phyloP scores from a whole-genome alignment of 108 stramenopile genomes.

The Asterionellopsis glacialis region DNA sequence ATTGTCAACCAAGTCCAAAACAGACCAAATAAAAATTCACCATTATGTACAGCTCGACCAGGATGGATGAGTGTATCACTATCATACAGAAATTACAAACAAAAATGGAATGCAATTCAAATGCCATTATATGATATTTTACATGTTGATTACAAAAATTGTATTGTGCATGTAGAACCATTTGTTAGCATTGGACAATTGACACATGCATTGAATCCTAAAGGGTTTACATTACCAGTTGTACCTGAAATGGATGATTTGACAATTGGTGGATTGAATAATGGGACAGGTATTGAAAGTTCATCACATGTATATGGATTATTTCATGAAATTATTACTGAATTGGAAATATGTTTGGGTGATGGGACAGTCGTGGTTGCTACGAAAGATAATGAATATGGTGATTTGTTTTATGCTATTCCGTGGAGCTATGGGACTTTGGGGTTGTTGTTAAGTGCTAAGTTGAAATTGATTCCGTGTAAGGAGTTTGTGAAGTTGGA shows the following conservation, averaged over 20 bases:
- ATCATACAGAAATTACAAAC: constrained; percentile 24
- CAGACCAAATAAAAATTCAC: too few species aligned
- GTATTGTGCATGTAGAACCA: constrained; percentile 31
- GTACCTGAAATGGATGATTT: constrained; percentile 59
- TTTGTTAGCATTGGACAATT: constrained; percentile 34
- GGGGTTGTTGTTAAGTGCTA: constrained; percentile 46
- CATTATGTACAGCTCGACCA: too few species aligned
- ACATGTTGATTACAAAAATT: constrained; percentile 18
- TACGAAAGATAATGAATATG: constrained; percentile 35
- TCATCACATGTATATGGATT: constrained; percentile 48
- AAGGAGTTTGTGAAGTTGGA: constrained; percentile 44
- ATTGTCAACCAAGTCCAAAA: too few species aligned
- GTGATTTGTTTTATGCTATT: constrained; percentile 56
- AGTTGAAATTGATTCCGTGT: constrained; percentile 37
- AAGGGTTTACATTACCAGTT: constrained; percentile 39
- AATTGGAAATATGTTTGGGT: constrained; percentile 38
- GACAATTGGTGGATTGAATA: constrained; percentile 55
- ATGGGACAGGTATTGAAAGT: constrained; percentile 55
- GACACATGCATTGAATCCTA: constrained; percentile 26
- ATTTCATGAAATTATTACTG: constrained; percentile 45
- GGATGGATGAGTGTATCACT: too few species aligned
- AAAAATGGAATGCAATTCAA: constrained; percentile 29
- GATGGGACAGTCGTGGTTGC: constrained; percentile 34
- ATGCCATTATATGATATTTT: constrained; percentile 35
- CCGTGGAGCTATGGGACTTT: constrained; percentile 65